These are phyloP conservation scores for Osmozyma mogii DNA, from an alignment of 805 yeast genomes.

Conservation along the genomic window DNA sequence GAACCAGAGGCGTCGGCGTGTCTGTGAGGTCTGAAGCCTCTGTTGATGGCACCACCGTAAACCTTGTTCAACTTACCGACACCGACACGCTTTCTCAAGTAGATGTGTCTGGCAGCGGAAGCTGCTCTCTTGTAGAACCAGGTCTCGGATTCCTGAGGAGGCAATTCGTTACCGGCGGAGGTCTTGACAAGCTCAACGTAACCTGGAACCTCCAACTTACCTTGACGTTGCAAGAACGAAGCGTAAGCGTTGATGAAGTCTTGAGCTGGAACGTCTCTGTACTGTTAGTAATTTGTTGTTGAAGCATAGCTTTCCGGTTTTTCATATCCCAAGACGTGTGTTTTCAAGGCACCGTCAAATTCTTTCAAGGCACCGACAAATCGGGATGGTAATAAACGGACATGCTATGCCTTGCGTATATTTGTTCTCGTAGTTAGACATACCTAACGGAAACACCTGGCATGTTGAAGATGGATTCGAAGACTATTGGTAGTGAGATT, in stretches of 20 bases:
- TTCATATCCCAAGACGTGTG: too few species aligned
- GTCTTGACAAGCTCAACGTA: conserved; percentile 99
- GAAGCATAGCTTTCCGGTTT: too few species aligned
- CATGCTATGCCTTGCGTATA: too few species aligned
- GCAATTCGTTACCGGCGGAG: conserved; percentile 96
- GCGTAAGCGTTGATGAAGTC: conserved; percentile 99
- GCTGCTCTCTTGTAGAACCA: conserved; percentile 99
- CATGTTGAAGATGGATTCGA: conserved; percentile 59
- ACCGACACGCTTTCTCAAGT: conserved; percentile 99
- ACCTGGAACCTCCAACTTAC: conserved; percentile 99
- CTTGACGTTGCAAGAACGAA: conserved; percentile 99
- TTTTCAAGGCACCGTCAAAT: too few species aligned
- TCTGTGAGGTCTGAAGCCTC: conserved; percentile 98
- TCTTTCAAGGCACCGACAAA: too few species aligned
- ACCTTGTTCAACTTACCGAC: conserved; percentile 98
- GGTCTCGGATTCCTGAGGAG: conserved; percentile 99
- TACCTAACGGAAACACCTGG: conserved; percentile 98
- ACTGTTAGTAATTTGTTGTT: conserved; percentile 22
- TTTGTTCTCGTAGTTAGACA: conserved; percentile 40
- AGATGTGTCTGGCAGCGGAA: conserved; percentile 99
- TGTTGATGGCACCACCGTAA: conserved; percentile 99
- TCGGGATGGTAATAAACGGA: too few species aligned
- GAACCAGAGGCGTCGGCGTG: conserved; percentile 99
- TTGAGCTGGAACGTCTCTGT: conserved; percentile 99
- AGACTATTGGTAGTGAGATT: conserved; percentile 12